phyloP scores from a whole-genome alignment of 2,329 filamentous ascomycete species.

The Colletotrichum acutatum region DNA sequence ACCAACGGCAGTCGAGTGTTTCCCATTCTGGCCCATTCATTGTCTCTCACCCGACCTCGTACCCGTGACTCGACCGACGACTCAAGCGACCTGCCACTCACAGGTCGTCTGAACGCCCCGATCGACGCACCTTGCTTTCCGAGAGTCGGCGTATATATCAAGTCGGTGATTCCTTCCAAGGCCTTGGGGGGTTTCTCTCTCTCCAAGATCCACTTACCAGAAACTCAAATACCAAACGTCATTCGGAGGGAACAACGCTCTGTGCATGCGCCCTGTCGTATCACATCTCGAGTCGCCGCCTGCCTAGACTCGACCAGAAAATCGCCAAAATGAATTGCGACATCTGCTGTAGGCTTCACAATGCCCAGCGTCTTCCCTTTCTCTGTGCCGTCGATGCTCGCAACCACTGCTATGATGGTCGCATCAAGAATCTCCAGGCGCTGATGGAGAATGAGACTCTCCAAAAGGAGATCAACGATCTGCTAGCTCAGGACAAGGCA shows the following conservation, averaged over 20 bases:
- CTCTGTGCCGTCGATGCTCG: slow-evolving; percentile 77
- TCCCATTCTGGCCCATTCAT: slow-evolving; percentile 22
- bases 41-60: slow-evolving; percentile 33
- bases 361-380: slow-evolving; percentile 68
- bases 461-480: slow-evolving; percentile 59
- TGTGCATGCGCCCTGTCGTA: slow-evolving; percentile 11
- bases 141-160: slow-evolving; percentile 12
- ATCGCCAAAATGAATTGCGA: slow-evolving; percentile 70
- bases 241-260: slow-evolving; percentile 14
- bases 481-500: slow-evolving; percentile 42
- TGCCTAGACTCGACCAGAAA: not conserved
- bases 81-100: slow-evolving; percentile 16
- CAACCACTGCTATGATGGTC: slow-evolving; percentile 73
- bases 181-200: not conserved
- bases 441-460: slow-evolving; percentile 72
- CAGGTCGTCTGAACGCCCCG: slow-evolving; percentile 7
- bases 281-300: slow-evolving; percentile 2
- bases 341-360: slow-evolving; percentile 70
- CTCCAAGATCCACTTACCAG: not conserved
- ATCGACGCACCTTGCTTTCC: slow-evolving; percentile 7
- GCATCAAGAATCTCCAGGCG: slow-evolving; percentile 68
- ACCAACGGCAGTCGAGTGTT: slow-evolving; percentile 20
- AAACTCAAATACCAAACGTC: slow-evolving; percentile 23
- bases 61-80: slow-evolving; percentile 26
- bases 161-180: slow-evolving; percentile 10